Percentiles rank a stretch among this genome's conserved stretches.
Evolutionary conservation across 2,329 filamentous ascomycete species (phyloP).

Genomic region (Mycosphaerella sp.): DNA sequence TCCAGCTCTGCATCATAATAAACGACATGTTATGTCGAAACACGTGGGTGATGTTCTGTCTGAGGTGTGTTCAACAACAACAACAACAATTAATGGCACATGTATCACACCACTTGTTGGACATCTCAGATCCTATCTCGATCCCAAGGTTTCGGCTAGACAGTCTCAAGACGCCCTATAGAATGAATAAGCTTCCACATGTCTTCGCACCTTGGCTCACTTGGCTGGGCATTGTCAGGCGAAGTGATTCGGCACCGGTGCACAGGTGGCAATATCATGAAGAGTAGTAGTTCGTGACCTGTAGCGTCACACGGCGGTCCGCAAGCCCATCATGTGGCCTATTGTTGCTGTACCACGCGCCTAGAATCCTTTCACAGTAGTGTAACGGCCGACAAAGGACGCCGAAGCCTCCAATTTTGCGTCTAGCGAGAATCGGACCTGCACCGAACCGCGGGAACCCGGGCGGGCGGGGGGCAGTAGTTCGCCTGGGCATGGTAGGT

Average conservation of each 20-base stretch:
- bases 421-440: no score
- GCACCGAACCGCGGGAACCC: no score
- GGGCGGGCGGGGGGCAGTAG: no score
- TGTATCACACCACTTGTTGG: neutral
- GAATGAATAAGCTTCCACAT: constrained; percentile 5
- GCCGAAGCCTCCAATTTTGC: no score
- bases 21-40: neutral
- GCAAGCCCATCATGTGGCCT: neutral
- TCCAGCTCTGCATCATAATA: no score
- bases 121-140: neutral
- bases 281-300: neutral
- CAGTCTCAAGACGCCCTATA: constrained; percentile 4
- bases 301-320: constrained; percentile 1
- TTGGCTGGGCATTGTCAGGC: constrained; percentile 8
- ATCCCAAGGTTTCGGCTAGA: constrained; percentile 8
- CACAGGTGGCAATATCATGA: neutral
- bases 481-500: no score
- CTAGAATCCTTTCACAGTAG: constrained; percentile 4
- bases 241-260: constrained; percentile 1
- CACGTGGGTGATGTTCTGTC: neutral
- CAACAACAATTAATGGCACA: neutral
- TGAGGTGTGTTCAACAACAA: neutral
- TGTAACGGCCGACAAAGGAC: constrained; percentile 13
- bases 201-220: neutral
- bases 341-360: constrained; percentile 3